Conservation (phyloP, 805 yeast species). For the Candida cerambycidarum region DNA sequence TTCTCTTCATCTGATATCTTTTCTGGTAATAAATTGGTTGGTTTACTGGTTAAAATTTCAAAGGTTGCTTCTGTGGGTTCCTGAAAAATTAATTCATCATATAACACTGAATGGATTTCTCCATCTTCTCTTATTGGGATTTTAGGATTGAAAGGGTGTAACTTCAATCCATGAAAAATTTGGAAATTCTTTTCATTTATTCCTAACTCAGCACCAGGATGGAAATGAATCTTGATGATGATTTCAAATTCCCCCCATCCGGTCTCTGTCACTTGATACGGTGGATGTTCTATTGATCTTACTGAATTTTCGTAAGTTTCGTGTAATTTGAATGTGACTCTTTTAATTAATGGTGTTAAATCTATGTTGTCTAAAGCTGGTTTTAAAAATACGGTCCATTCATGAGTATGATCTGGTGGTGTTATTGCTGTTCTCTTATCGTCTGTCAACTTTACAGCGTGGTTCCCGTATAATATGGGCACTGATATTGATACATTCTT, state of each 20-base stretch:
- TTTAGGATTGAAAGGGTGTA: constrained; percentile 77
- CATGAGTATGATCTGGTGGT: constrained; percentile 90
- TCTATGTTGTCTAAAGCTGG: constrained; percentile 72
- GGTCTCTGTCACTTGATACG: constrained; percentile 92
- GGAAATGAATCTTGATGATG: constrained; percentile 80
- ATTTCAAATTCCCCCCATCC: constrained; percentile 99
- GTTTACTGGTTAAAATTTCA: constrained; percentile 67
- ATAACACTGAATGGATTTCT: constrained; percentile 49
- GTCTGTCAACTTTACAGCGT: constrained; percentile 35
- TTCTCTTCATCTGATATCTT: constrained; percentile 32
- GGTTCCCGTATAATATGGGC: constrained; percentile 44
- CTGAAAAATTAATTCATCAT: constrained; percentile 90
- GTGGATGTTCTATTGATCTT: constrained; percentile 85
- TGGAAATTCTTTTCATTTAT: constrained; percentile 80
- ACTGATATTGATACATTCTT: constrained; percentile 39
- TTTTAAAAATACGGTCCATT: constrained; percentile 91
- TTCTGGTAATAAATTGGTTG: constrained; percentile 55
- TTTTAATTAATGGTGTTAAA: constrained; percentile 74
- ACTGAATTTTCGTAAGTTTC: constrained; percentile 89
- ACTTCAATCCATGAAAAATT: constrained; percentile 82
- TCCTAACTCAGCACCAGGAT: constrained; percentile 63
- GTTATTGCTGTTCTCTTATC: constrained; percentile 37
- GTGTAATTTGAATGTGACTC: constrained; percentile 91
- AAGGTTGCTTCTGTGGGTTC: constrained; percentile 94
- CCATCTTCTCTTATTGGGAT: constrained; percentile 39